phyloP scores from a whole-genome alignment of 2,329 filamentous ascomycete genomes.

The Xylariaceae sp. region DNA sequence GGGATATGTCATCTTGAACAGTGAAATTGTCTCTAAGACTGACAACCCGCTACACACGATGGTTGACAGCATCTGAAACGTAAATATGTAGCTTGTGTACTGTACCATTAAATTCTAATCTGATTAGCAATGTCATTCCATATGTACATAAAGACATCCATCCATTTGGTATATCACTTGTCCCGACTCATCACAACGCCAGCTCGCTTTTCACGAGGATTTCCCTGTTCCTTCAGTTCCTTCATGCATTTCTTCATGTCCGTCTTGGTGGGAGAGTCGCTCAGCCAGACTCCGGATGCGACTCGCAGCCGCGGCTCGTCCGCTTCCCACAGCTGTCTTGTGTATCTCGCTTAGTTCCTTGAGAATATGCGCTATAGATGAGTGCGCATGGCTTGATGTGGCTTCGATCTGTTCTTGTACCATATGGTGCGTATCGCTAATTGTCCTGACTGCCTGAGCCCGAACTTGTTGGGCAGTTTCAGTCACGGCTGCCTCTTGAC shows the following conservation, averaged over 20 bases:
- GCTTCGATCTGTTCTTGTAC: conserved; percentile 9
- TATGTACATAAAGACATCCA: no score
- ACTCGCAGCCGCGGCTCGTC: conserved; percentile 10
- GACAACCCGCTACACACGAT: no score
- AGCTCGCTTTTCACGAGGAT: no score
- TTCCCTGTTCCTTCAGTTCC: no score
- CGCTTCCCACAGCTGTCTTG: conserved; percentile 5
- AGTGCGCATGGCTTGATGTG: conserved; percentile 4
- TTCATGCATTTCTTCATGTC: conserved; percentile 8
- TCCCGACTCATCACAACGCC: no score
- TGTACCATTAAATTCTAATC: no score
- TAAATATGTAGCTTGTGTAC: no score
- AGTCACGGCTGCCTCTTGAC: background rate
- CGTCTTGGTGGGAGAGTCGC: conserved; percentile 9
- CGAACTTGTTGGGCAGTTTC: conserved; percentile 7
- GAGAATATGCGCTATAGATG: conserved; percentile 4
- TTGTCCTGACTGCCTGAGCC: conserved; percentile 2
- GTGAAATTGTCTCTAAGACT: no score
- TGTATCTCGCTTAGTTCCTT: conserved; percentile 15
- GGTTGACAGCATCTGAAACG: no score
- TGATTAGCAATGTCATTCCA: no score
- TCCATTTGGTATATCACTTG: no score
- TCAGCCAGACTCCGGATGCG: conserved; percentile 13
- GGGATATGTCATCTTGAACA: no score
- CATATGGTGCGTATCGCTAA: conserved; percentile 5